Percentiles rank a stretch among this genome's conserved stretches.
These are phyloP conservation scores for Ascosphaera apis DNA, from an alignment of 2,329 filamentous ascomycete genomes.

Conservation along the genomic window DNA sequence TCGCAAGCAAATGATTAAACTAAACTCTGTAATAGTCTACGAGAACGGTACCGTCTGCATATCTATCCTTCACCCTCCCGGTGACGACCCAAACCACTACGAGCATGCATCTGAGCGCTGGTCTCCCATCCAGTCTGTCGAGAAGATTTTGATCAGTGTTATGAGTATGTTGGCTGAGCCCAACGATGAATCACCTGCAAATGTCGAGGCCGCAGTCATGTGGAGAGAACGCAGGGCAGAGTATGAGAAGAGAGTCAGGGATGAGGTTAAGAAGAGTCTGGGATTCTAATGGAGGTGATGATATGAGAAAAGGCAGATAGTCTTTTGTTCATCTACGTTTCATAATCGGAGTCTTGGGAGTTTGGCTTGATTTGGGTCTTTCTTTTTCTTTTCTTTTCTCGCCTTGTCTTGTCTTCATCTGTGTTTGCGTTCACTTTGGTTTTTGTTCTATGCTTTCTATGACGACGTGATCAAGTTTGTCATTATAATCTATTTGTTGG, in stretches of 20 bases:
- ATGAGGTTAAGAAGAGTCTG: slow-evolving; percentile 56
- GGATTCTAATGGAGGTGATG: slow-evolving; percentile 33
- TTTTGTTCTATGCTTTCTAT: too few relatives aligned
- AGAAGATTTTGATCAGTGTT: slow-evolving; percentile 89
- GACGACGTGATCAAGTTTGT: too few relatives aligned
- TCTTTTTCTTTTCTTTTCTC: not conserved
- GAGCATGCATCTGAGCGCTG: slow-evolving; percentile 88
- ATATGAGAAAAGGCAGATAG: too few relatives aligned
- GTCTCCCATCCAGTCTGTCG: slow-evolving; percentile 90
- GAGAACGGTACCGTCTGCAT: slow-evolving; percentile 84
- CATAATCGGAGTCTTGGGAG: not conserved
- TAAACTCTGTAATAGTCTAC: too few relatives aligned
- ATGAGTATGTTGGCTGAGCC: slow-evolving; percentile 98
- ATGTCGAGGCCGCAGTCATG: slow-evolving; percentile 90
- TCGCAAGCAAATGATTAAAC: too few relatives aligned
- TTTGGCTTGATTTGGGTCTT: not conserved
- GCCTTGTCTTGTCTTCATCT: slow-evolving; percentile 1
- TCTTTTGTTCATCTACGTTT: too few relatives aligned
- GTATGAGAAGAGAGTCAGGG: slow-evolving; percentile 69
- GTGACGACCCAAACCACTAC: slow-evolving; percentile 96
- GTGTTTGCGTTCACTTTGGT: too few relatives aligned
- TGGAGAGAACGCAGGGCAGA: slow-evolving; percentile 67
- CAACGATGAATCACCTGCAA: slow-evolving; percentile 90
- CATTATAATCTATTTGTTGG: not conserved
- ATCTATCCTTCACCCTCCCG: slow-evolving; percentile 88